These are phyloP conservation scores for Huntiella savannae DNA, from an alignment of 2,329 filamentous ascomycete genomes.

Conservation along the genomic window DNA sequence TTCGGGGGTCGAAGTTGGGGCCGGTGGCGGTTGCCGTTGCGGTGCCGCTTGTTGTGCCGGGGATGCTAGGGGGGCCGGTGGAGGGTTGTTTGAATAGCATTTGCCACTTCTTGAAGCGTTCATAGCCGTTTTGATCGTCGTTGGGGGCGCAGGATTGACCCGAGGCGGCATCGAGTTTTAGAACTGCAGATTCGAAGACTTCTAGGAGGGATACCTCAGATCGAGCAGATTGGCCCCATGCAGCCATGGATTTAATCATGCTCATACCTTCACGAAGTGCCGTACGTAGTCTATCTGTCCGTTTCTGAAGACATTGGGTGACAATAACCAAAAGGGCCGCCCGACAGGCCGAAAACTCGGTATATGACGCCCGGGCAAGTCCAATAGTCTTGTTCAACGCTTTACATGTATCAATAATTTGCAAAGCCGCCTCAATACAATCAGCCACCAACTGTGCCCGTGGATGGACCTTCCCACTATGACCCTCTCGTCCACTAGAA, in stretches of 20 bases:
- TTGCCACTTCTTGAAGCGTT: conserved; percentile 32
- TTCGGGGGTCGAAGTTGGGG: conserved; percentile 6
- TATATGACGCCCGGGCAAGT: conserved; percentile 34
- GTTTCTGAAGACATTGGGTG: conserved; percentile 21
- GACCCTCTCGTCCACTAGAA: conserved; percentile 12
- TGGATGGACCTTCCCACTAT: conserved; percentile 15
- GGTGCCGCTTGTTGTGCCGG: background rate
- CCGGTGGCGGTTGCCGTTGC: background rate
- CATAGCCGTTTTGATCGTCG: conserved; percentile 23
- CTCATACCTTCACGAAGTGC: conserved; percentile 29
- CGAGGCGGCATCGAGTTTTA: conserved; percentile 25
- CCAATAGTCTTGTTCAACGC: conserved; percentile 30
- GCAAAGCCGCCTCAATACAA: conserved; percentile 32
- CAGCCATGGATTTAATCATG: conserved; percentile 33
- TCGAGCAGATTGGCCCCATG: conserved; percentile 31
- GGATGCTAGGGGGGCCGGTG: background rate
- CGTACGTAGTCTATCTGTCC: conserved; percentile 23
- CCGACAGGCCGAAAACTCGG: conserved; percentile 35
- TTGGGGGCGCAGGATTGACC: conserved; percentile 18
- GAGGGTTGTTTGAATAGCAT: conserved; percentile 22
- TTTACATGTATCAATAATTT: conserved; percentile 30
- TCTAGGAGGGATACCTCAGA: conserved; percentile 34
- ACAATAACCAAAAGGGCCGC: conserved; percentile 31
- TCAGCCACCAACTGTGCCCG: conserved; percentile 25
- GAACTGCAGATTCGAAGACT: conserved; percentile 29